phyloP scores from a whole-genome alignment of 768 basidiomycete species.

The Holtermannia corniformis region DNA sequence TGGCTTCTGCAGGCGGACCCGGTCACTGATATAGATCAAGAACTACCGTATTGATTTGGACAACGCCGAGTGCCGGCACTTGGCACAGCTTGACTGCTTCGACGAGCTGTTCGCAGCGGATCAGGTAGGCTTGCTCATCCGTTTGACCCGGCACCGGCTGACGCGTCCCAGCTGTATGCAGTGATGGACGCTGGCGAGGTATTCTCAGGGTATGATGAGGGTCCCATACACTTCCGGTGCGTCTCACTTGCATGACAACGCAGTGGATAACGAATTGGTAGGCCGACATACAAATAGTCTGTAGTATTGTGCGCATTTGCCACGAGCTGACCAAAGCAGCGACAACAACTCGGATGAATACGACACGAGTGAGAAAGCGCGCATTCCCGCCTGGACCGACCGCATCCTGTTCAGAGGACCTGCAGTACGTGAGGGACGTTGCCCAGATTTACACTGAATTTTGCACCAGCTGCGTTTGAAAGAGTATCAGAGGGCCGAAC shows the following conservation, averaged over 20 bases:
- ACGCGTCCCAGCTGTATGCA: constrained; percentile 53
- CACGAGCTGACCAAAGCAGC: constrained; percentile 22
- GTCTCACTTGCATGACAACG: neutral
- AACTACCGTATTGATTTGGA: constrained; percentile 89
- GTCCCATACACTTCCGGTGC: constrained; percentile 65
- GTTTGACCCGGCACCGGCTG: neutral
- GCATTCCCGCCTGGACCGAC: constrained; percentile 98
- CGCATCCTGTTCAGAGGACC: constrained; percentile 78
- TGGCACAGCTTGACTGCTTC: constrained; percentile 57
- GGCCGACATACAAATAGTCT: constrained; percentile 83
- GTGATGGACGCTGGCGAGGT: constrained; percentile 63
- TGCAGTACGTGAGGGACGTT: constrained; percentile 40
- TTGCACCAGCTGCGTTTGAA: constrained; percentile 52
- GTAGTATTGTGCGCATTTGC: constrained; percentile 49
- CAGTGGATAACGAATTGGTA: neutral
- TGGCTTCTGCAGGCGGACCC: neutral
- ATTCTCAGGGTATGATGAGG: constrained; percentile 79
- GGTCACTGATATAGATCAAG: constrained; percentile 3
- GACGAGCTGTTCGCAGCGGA: constrained; percentile 70
- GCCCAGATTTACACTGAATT: no score
- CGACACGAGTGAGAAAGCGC: constrained; percentile 91
- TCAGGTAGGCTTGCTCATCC: constrained; percentile 54
- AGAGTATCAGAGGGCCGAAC: constrained; percentile 72
- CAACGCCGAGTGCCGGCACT: constrained; percentile 65
- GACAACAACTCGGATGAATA: constrained; percentile 59